Conservation (phyloP, 331 rosid species). For the Prunus yedoensis region DNA sequence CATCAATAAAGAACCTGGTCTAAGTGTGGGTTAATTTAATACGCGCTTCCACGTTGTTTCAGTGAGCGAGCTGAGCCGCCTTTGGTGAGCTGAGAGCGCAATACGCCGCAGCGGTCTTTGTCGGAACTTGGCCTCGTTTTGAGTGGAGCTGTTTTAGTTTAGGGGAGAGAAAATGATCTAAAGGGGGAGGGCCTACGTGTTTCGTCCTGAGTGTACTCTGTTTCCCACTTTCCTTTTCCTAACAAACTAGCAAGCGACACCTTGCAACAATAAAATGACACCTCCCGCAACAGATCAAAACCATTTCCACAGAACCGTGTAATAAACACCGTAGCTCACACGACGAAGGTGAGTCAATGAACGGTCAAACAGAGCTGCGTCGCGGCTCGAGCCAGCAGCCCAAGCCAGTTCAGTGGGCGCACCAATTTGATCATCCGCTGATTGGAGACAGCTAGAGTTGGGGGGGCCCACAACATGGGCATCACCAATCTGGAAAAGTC, state of each 20-base stretch:
- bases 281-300: background rate
- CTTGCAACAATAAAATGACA: background rate
- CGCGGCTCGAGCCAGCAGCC: background rate
- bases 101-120: background rate
- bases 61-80: background rate
- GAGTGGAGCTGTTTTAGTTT: background rate
- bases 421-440: background rate
- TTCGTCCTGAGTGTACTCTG: background rate
- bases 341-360: background rate
- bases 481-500: slow-evolving; percentile 26
- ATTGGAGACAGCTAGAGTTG: slow-evolving; percentile 37
- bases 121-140: background rate
- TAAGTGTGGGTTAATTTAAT: too few relatives aligned
- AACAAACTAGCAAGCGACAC: background rate
- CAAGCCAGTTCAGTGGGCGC: background rate
- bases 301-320: background rate
- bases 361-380: background rate
- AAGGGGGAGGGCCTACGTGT: background rate
- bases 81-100: background rate
- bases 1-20: too few relatives aligned
- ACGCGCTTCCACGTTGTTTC: slow-evolving; percentile 15
- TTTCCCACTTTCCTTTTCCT: background rate
- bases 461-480: slow-evolving; percentile 48
- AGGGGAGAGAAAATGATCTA: background rate
- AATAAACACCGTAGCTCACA: background rate